Conservation (phyloP, 2,329 filamentous ascomycete species). For the Graphiopsis chlorocephala region DNA sequence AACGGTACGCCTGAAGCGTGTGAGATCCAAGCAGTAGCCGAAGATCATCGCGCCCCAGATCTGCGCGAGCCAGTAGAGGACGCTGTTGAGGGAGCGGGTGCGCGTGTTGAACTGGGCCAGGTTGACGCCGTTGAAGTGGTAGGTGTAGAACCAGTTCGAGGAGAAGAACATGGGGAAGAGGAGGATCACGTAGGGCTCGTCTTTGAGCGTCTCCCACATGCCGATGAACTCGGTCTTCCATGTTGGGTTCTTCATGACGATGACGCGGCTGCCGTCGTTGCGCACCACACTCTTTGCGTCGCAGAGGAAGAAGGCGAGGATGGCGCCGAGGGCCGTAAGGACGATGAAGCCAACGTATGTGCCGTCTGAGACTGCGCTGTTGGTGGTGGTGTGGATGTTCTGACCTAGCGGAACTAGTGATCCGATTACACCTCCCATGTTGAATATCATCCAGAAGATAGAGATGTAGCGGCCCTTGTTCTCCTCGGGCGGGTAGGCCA, state of each 20-base stretch:
- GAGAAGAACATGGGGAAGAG: slow-evolving; percentile 81
- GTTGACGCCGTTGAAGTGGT: slow-evolving; percentile 75
- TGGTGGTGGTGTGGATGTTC: slow-evolving; percentile 60
- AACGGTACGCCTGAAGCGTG: slow-evolving; percentile 57
- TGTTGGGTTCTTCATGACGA: slow-evolving; percentile 86
- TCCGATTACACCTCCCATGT: slow-evolving; percentile 84
- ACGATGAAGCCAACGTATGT: slow-evolving; percentile 88
- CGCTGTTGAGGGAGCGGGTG: slow-evolving; percentile 71
- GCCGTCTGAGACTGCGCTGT: slow-evolving; percentile 62
- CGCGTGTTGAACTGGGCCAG: slow-evolving; percentile 68
- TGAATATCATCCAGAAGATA: slow-evolving; percentile 95
- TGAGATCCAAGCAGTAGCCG: slow-evolving; percentile 67
- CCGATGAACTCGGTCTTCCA: slow-evolving; percentile 78
- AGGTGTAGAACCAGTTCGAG: slow-evolving; percentile 77
- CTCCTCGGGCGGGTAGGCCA: slow-evolving; percentile 78
- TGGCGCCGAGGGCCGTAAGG: slow-evolving; percentile 71
- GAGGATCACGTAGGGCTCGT: slow-evolving; percentile 69
- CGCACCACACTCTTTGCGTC: slow-evolving; percentile 72
- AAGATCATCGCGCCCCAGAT: slow-evolving; percentile 73
- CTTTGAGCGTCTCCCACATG: slow-evolving; percentile 67
- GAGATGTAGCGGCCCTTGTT: slow-evolving; percentile 87
- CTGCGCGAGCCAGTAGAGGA: slow-evolving; percentile 73
- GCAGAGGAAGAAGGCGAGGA: slow-evolving; percentile 66
- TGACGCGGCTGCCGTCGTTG: slow-evolving; percentile 72
- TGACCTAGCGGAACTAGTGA: slow-evolving; percentile 70